These are phyloP conservation scores for Spiromyces aspiralis DNA, from an alignment of 371 early-diverging fungal genomes.

Conservation along the genomic window DNA sequence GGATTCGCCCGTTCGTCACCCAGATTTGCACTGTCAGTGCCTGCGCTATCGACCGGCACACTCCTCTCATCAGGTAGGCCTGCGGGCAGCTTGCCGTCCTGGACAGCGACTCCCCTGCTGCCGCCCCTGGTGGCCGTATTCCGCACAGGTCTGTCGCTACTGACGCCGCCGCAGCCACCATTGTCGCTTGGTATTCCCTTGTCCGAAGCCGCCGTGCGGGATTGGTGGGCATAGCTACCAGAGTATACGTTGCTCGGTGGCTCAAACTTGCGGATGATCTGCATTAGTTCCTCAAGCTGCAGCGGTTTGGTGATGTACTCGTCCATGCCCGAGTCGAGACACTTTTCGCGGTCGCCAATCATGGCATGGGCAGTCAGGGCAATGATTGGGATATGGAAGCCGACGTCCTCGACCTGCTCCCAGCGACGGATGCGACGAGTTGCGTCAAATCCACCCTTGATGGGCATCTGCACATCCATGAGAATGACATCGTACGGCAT, in stretches of 20 bases:
- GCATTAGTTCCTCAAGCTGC: conserved; percentile 16
- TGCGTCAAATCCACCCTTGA: conserved; percentile 62
- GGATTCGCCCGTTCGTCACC: no score
- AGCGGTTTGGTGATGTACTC: conserved; percentile 60
- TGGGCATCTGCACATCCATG: conserved; percentile 58
- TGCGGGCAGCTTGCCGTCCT: no score
- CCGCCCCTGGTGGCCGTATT: no score
- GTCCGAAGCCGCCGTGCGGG: no score
- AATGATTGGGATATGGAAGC: conserved; percentile 46
- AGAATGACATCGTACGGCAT: conserved; percentile 46
- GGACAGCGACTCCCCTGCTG: no score
- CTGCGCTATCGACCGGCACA: no score
- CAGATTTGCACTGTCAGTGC: no score
- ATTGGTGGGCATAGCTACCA: no score
- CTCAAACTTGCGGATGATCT: conserved; percentile 17
- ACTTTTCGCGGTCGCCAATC: conserved; percentile 62
- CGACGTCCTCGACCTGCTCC: conserved; percentile 29
- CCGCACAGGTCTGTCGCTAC: no score
- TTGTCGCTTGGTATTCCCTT: no score
- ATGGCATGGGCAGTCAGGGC: conserved; percentile 71
- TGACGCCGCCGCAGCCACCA: no score
- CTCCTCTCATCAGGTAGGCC: no score
- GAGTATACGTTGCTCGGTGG: conserved; percentile 8
- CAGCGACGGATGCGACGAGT: conserved; percentile 48
- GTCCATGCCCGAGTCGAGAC: conserved; percentile 56